Evolutionary conservation across 805 yeast species (phyloP).

Genomic region (Torulaspora maleeae): DNA sequence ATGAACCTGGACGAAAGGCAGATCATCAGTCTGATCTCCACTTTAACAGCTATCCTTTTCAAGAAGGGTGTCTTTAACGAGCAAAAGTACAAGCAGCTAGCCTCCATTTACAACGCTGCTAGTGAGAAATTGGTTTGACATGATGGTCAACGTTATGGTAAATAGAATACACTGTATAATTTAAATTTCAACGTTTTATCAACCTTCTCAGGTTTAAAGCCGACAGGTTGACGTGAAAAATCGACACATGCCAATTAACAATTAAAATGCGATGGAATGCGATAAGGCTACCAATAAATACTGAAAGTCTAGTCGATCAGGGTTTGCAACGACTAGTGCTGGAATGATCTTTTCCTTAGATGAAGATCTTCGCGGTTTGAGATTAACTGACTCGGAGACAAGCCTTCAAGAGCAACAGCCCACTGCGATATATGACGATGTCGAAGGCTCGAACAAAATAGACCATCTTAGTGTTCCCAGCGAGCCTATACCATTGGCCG

Average conservation of each 20-base stretch:
- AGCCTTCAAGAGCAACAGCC: background rate
- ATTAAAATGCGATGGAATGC: background rate
- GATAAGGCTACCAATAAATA: background rate
- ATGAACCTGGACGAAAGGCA: conserved; percentile 64
- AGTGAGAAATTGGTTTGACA: conserved; percentile 12
- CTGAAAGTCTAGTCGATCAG: background rate
- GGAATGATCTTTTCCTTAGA: conserved; percentile 27
- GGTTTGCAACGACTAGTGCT: background rate
- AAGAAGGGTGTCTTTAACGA: conserved; percentile 41
- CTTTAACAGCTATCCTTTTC: conserved; percentile 40
- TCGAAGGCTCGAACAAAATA: background rate
- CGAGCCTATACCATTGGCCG: conserved; percentile 7
- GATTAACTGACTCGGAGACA: conserved; percentile 2
- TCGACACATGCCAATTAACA: background rate
- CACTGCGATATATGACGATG: conserved; percentile 8
- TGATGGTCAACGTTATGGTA: background rate
- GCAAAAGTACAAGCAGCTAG: conserved; percentile 34
- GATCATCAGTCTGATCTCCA: conserved; percentile 55
- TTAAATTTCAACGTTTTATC: background rate
- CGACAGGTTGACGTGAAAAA: background rate
- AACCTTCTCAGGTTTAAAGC: background rate
- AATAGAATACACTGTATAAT: conserved; percentile 1
- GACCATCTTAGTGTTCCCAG: conserved; percentile 1
- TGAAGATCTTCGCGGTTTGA: conserved; percentile 21
- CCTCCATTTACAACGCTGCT: conserved; percentile 27